Conservation (phyloP, 257 asterid genomes). For the Primulina huaijiensis region DNA sequence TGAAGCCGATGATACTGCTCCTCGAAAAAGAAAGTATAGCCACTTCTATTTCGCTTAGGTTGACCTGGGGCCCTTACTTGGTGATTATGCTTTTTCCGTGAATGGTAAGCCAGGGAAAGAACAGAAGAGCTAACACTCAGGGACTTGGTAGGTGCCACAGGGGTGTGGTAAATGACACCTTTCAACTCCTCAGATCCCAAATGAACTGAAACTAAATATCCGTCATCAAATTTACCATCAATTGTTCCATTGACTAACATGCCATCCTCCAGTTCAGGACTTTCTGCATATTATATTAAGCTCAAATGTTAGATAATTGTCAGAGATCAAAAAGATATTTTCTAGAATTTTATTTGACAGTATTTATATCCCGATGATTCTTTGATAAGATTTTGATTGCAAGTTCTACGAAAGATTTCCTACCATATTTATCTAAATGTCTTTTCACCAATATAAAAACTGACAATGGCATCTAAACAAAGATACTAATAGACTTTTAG, state of each 20-base stretch:
- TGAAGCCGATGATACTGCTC: slow-evolving; percentile 77
- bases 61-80: slow-evolving; percentile 59
- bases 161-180: slow-evolving; percentile 78
- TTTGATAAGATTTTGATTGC: not conserved
- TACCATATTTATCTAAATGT: not conserved
- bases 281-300: slow-evolving; percentile 41
- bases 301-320: not conserved
- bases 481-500: not conserved
- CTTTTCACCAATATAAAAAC: not conserved
- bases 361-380: not conserved
- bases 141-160: slow-evolving; percentile 35
- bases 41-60: slow-evolving; percentile 77
- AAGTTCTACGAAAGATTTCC: not conserved
- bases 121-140: slow-evolving; percentile 32
- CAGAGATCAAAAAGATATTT: not conserved
- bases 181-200: slow-evolving; percentile 65
- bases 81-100: slow-evolving; percentile 44
- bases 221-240: slow-evolving; percentile 84
- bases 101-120: slow-evolving; percentile 31
- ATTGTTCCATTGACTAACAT: slow-evolving; percentile 67
- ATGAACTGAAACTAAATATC: slow-evolving; percentile 69
- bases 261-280: slow-evolving; percentile 48
- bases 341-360: not conserved
- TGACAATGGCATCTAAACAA: not conserved
- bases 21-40: slow-evolving; percentile 85